A percentile compares a stretch with the other conserved stretches of the same genome.
Evolutionary conservation across 2,329 filamentous ascomycete genomes (phyloP).

Genomic region (Xylariaceae sp.): DNA sequence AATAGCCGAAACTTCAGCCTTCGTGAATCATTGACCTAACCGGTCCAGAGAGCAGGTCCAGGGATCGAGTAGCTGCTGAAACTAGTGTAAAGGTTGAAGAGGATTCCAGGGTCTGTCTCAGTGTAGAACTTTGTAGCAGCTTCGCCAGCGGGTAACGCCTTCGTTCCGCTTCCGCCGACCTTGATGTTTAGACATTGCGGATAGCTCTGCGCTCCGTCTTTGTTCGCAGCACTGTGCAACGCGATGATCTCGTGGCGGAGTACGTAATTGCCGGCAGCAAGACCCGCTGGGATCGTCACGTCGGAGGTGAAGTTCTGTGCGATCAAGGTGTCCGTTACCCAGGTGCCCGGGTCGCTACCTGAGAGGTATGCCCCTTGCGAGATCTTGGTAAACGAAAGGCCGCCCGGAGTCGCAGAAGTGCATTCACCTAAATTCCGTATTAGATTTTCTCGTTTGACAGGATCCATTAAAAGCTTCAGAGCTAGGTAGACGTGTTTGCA

Average conservation of each 20-base stretch:
- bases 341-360: conserved; percentile 41
- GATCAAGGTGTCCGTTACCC: conserved; percentile 50
- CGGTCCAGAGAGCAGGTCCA: conserved; percentile 30
- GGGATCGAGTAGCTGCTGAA: conserved; percentile 35
- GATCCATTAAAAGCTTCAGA: not conserved
- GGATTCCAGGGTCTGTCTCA: conserved; percentile 57
- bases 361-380: conserved; percentile 33
- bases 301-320: conserved; percentile 53
- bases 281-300: conserved; percentile 48
- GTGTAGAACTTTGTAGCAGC: conserved; percentile 60
- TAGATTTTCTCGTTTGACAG: too few species aligned
- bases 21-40: not conserved
- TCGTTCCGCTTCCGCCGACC: conserved; percentile 56
- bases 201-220: conserved; percentile 54
- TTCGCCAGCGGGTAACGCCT: conserved; percentile 51
- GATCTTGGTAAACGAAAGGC: conserved; percentile 41
- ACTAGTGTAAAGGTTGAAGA: conserved; percentile 58
- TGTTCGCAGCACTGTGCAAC: conserved; percentile 49
- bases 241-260: conserved; percentile 58
- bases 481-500: not conserved
- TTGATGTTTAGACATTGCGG: conserved; percentile 62
- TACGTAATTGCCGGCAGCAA: conserved; percentile 55
- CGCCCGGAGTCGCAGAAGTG: conserved; percentile 35
- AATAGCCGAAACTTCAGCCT: not conserved
- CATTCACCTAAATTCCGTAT: conserved; percentile 36